Base-by-base conservation (phyloP, 208 protist genomes). In the Trypanosoma avium region DNA sequence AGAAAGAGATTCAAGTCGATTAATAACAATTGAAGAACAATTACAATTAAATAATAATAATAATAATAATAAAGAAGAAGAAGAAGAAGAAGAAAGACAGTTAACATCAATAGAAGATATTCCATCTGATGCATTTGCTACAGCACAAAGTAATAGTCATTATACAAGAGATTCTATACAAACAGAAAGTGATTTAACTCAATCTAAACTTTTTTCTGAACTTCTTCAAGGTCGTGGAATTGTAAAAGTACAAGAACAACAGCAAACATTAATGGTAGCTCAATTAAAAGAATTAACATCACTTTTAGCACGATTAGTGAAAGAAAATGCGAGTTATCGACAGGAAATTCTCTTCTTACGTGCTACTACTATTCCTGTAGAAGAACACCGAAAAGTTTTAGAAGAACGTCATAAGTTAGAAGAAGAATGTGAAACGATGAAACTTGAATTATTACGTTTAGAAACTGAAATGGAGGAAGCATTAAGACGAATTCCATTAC, bases 301-400 rank as follows among this genome's bases (percentile, higher is more conserved):
- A 40, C 33, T 63, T 33, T 49, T 85, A 21, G 60, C 71, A 36
- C 60, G 52, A 24, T 70, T 79, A 35, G 73, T 81, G n/a, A 67
- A 67, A 26, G 83, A 90, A 27, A 83, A 77, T 52, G 74, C 56
- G 27, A 7, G 29, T 57, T 73, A 78, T 58, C 64, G 80, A 17
- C 59, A 74, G 49, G 74, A 84, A 26, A 26, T 84, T 12, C 63
- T 43, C 29, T 47, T 70, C 12, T 56, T 86, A 29, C 71, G 64
- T n/a, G 58, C 75, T 10, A 76, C 73, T 5, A 77, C 71, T 5
- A 74, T 90, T 10, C 65, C 72, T 10, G 10, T 81, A 1, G 73
- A 73, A 0, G 38, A 60, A 38, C 42, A 79, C 50, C 48, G 68
- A 52, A 21, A 70, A 50, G 0, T 70, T 10, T 13, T 75, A 32